Evolutionary conservation across 2,329 filamentous ascomycete genomes (phyloP), one percentile per base, ranked within the genome.

Genomic region (Neonectria faginata): DNA sequence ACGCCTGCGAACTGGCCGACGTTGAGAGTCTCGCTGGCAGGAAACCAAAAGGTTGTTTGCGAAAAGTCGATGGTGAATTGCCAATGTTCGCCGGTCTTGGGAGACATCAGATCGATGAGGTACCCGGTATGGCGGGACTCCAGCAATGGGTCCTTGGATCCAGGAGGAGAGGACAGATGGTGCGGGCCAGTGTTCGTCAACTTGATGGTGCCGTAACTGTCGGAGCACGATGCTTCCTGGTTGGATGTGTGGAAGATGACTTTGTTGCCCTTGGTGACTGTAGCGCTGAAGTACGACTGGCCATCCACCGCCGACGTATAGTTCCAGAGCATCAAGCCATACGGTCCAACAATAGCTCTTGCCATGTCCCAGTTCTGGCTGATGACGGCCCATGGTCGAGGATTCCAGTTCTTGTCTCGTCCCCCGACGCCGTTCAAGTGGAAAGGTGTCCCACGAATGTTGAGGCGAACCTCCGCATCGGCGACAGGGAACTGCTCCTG

Each of bases 381-480:
- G 53, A 64, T 65, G 6, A 54, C 62, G 25, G 57, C 64, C 64
- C 64, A 67, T 9, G 64, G 58, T 18, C 56, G 62, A n/a, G 64
- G 53, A 36, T 64, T 64, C 64, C 64, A 67, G 47, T 67, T 67
- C 56, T 61, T 60, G 39, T 67, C 64, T 59, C 64, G 61, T 5
- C 64, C 64, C 7, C 64, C 61, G 31, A 67, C 52, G 8, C 64
- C 61, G 42, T 45, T 41, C 29, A 67, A 47, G 48, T 18, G 16
- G 53, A 67, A 65, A 5, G 57, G 57, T 36, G 64, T 64, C 29
- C 54, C 64, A 20, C 57, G 52, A 33, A 67, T 65, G 25, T 48
- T 20, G 5, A 67, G 33, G 27, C 56, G 16, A 36, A 64, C 64
- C 42, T 64, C 41, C 25, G 54, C 64, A 14, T 61, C 54, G 12